phyloP scores from a whole-genome alignment of 768 basidiomycete genomes.

The Naematelia encephala region DNA sequence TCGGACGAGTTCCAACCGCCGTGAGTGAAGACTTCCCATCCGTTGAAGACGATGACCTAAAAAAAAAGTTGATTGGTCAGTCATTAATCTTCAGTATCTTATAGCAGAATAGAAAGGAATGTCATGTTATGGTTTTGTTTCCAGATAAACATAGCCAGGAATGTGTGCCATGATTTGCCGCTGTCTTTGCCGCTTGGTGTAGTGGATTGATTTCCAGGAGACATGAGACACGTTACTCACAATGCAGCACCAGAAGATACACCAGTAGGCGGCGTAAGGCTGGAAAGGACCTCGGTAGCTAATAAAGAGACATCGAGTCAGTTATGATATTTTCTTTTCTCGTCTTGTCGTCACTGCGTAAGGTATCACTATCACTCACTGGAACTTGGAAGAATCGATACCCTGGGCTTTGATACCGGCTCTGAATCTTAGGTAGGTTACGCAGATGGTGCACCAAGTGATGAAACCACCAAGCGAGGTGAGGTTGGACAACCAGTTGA shows the following conservation, averaged over 20 bases:
- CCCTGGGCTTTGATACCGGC: slow-evolving; percentile 75
- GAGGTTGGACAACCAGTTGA: slow-evolving; percentile 73
- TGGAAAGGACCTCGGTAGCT: slow-evolving; percentile 22
- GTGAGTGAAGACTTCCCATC: slow-evolving; percentile 21
- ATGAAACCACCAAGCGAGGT: slow-evolving; percentile 58
- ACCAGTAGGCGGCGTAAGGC: slow-evolving; percentile 32
- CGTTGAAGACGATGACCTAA: slow-evolving; percentile 28
- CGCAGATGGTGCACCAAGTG: slow-evolving; percentile 73
- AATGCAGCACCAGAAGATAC: slow-evolving; percentile 28
- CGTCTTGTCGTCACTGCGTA: background rate
- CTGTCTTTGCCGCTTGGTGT: too few relatives aligned
- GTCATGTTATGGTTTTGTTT: too few relatives aligned
- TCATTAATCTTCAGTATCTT: too few relatives aligned
- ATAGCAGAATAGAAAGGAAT: too few relatives aligned
- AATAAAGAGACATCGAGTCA: too few relatives aligned
- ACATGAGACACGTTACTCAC: background rate
- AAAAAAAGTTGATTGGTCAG: too few relatives aligned
- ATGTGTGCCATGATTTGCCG: too few relatives aligned
- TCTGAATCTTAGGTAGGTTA: slow-evolving; percentile 81
- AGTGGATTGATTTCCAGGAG: background rate
- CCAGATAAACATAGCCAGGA: too few relatives aligned
- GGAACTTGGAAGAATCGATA: slow-evolving; percentile 66
- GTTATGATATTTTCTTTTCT: background rate
- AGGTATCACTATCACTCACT: too few relatives aligned
- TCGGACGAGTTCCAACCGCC: slow-evolving; percentile 16